phyloP scores from a whole-genome alignment of 768 basidiomycete species.

The Mycena metata region DNA sequence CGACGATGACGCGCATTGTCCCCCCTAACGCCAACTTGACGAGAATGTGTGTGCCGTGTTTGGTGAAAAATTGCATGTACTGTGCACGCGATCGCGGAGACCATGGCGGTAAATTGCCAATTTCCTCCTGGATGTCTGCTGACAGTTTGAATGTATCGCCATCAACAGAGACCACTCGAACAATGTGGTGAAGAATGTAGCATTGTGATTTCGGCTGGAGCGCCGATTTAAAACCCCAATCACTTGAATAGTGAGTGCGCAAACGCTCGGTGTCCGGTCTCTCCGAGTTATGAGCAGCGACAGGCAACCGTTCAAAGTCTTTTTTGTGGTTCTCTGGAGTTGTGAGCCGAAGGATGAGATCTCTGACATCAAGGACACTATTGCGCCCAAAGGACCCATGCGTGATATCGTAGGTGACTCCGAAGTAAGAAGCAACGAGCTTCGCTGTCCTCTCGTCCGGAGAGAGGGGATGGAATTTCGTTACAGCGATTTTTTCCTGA shows the following conservation, averaged over 20 bases:
- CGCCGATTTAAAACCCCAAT: neutral
- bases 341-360: neutral
- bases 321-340: neutral
- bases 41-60: neutral
- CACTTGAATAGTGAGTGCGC: neutral
- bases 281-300: neutral
- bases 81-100: neutral
- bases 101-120: neutral
- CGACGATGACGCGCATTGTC: neutral
- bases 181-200: neutral
- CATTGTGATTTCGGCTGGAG: neutral
- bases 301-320: neutral
- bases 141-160: neutral
- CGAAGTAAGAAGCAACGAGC: neutral
- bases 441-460: neutral
- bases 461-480: neutral
- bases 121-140: neutral
- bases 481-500: neutral
- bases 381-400: neutral
- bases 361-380: neutral
- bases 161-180: neutral
- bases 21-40: neutral
- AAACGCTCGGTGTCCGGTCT: neutral
- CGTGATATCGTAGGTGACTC: neutral
- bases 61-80: conserved; percentile 3